Conservation (phyloP, 257 asterid species). For the Nicotiana otophora region DNA sequence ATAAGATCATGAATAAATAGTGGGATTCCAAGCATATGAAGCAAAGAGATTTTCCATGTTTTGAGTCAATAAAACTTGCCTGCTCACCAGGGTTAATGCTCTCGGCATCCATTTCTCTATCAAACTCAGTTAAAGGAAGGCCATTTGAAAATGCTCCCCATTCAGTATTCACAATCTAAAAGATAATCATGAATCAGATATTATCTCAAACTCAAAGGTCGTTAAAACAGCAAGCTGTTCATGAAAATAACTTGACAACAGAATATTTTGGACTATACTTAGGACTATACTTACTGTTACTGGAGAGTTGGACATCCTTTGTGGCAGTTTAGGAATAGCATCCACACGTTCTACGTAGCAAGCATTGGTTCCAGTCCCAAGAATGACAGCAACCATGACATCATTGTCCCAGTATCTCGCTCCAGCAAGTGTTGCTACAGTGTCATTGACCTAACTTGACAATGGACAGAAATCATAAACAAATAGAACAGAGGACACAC, state of each 20-base stretch:
- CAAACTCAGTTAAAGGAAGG: conserved; percentile 67
- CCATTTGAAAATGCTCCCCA: conserved; percentile 81
- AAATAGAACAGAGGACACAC: neutral
- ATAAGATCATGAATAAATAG: neutral
- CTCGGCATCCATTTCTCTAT: conserved; percentile 66
- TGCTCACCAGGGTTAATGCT: conserved; percentile 82
- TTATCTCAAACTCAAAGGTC: neutral
- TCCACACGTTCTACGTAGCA: conserved; percentile 58
- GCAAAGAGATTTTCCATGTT: neutral
- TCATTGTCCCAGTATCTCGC: conserved; percentile 75
- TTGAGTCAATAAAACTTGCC: conserved; percentile 26
- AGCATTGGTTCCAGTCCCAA: conserved; percentile 79
- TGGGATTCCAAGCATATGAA: neutral
- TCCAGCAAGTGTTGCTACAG: conserved; percentile 81
- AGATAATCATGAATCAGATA: neutral
- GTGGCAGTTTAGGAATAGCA: conserved; percentile 52
- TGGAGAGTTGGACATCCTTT: conserved; percentile 33
- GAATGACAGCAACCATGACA: conserved; percentile 76
- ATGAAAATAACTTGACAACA: neutral
- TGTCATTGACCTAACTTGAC: conserved; percentile 69
- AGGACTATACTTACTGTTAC: conserved; percentile 28
- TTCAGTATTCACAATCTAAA: conserved; percentile 65
- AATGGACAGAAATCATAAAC: neutral
- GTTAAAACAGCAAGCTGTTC: neutral
- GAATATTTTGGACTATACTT: neutral